phyloP scores from a whole-genome alignment of 108 stramenopile species.

The Aurantiochytrium sp. region DNA sequence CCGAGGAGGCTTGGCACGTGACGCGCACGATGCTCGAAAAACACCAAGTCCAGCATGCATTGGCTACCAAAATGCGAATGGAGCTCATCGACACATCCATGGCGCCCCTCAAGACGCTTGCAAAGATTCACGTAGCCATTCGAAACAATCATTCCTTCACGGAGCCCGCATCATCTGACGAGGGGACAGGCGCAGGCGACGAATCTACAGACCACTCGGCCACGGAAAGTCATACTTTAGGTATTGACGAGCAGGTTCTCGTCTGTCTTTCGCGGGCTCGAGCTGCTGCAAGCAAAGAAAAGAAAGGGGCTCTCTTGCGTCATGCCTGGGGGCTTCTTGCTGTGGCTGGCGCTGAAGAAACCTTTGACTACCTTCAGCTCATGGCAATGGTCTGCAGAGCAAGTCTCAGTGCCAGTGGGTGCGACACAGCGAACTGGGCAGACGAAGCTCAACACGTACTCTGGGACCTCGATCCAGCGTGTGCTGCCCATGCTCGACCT shows the following conservation, averaged over 20 bases:
- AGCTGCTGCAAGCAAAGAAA: background rate
- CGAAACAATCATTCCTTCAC: background rate
- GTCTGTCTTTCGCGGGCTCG: background rate
- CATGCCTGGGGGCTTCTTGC: background rate
- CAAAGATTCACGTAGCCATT: background rate
- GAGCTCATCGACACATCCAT: background rate
- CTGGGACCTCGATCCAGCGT: background rate
- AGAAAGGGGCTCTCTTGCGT: background rate
- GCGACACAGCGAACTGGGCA: background rate
- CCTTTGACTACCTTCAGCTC: background rate
- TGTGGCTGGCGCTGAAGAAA: background rate
- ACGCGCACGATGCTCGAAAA: background rate
- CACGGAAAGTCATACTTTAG: too few relatives aligned
- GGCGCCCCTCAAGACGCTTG: background rate
- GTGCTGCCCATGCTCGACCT: background rate
- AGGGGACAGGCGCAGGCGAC: too few relatives aligned
- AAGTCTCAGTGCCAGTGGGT: background rate
- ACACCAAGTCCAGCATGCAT: background rate
- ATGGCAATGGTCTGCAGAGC: background rate
- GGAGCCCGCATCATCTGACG: too few relatives aligned
- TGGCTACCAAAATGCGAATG: background rate
- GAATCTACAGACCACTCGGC: too few relatives aligned
- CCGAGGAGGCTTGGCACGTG: background rate
- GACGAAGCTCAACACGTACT: background rate
- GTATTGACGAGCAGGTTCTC: background rate